Conservation (phyloP, 1,284 basidiomycete species). For the Malassezia sp. region DNA sequence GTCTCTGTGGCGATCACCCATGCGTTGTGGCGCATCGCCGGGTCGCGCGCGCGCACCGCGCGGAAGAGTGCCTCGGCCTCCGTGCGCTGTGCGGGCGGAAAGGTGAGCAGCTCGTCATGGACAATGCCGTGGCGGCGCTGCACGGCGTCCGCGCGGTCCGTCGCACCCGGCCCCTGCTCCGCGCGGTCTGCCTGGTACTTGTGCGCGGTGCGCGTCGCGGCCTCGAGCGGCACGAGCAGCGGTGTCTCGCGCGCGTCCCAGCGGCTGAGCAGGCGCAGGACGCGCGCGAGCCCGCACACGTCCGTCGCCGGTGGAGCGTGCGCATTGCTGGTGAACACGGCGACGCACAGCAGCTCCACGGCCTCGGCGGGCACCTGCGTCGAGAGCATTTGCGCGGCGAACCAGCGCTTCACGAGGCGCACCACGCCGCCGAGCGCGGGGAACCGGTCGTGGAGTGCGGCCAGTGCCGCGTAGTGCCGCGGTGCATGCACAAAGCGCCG, state of each 20-base stretch:
- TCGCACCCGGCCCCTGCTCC: slow-evolving; percentile 2
- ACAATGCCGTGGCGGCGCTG: slow-evolving; percentile 14
- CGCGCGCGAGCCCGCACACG: slow-evolving; percentile 63
- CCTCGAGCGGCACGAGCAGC: slow-evolving; percentile 50
- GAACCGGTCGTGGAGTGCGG: slow-evolving; percentile 67
- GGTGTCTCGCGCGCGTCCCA: slow-evolving; percentile 65
- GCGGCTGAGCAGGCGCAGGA: slow-evolving; percentile 60
- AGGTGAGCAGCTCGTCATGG: slow-evolving; percentile 21
- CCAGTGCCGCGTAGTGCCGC: slow-evolving; percentile 71
- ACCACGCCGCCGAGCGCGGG: slow-evolving; percentile 71
- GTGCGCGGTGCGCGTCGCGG: slow-evolving; percentile 23
- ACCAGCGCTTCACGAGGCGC: slow-evolving; percentile 82
- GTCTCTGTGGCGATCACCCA: slow-evolving; percentile 74
- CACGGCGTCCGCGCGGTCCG: slow-evolving; percentile 18
- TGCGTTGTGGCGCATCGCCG: slow-evolving; percentile 50
- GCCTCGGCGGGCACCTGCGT: slow-evolving; percentile 64
- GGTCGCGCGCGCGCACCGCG: slow-evolving; percentile 43
- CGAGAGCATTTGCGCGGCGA: slow-evolving; percentile 72
- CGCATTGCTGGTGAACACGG: slow-evolving; percentile 50
- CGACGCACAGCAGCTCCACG: slow-evolving; percentile 72
- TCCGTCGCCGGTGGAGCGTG: slow-evolving; percentile 49
- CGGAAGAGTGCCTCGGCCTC: slow-evolving; percentile 54
- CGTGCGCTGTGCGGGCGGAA: slow-evolving; percentile 51
- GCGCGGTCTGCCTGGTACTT: slow-evolving; percentile 50
- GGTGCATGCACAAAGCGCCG: slow-evolving; percentile 66